Evolutionary conservation across 352 stramenopile genomes (phyloP).

Genomic region (Thalassiosira hispida): DNA sequence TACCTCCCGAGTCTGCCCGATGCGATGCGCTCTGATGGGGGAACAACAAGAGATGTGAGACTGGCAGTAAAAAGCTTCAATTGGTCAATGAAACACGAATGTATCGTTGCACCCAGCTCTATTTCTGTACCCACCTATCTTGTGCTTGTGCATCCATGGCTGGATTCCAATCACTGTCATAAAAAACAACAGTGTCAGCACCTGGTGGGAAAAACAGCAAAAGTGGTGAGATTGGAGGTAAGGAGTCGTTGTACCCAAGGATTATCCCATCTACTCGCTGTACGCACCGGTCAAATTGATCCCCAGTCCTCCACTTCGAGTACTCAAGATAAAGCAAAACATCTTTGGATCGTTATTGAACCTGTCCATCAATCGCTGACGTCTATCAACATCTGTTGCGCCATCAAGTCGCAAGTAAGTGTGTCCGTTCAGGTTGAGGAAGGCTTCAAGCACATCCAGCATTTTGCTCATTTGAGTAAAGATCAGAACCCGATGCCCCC

Average conservation of each 20-base stretch:
- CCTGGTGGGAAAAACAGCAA: no score
- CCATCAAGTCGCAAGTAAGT: constrained; percentile 98
- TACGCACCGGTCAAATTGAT: constrained; percentile 95
- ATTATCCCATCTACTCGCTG: no score
- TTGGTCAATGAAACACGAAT: not conserved
- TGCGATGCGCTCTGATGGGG: constrained; percentile 90
- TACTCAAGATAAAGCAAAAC: constrained; percentile 99
- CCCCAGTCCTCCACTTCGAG: constrained; percentile 94
- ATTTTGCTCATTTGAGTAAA: constrained; percentile 98
- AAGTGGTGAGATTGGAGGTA: no score
- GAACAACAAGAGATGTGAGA: not conserved
- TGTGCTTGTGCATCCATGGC: constrained; percentile 90
- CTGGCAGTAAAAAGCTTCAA: not conserved
- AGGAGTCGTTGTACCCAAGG: no score
- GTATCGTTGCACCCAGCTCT: not conserved
- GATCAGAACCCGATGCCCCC: constrained; percentile 84
- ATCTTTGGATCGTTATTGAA: constrained; percentile 96
- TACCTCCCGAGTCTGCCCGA: constrained; percentile 97
- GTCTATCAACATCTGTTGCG: constrained; percentile 93
- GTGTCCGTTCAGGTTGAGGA: constrained; percentile 97
- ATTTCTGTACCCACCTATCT: constrained; percentile 78
- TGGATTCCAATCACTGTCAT: constrained; percentile 72
- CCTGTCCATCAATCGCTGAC: constrained; percentile 96
- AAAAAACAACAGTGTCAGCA: constrained; percentile 92
- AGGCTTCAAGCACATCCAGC: constrained; percentile 98